phyloP scores from a whole-genome alignment of 1,284 basidiomycete species.

The Filobasidium uniguttulatum region DNA sequence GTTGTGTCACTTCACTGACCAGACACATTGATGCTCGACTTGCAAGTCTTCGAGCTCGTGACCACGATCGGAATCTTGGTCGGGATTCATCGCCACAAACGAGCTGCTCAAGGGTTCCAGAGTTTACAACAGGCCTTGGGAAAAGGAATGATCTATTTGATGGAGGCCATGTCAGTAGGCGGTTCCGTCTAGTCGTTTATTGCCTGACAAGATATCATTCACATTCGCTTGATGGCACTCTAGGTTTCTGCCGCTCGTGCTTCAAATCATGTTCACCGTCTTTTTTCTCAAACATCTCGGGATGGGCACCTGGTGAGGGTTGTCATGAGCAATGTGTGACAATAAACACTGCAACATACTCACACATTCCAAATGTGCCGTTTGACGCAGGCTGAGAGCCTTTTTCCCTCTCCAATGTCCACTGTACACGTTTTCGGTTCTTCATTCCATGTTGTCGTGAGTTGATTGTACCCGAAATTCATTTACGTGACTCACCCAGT shows the following conservation, averaged over 20 bases:
- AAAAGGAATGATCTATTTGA: neutral
- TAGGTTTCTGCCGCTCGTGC: neutral
- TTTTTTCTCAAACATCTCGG: neutral
- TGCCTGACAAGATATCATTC: too few relatives aligned
- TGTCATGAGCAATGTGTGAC: neutral
- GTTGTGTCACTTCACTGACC: too few relatives aligned
- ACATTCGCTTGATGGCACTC: too few relatives aligned
- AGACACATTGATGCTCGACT: too few relatives aligned
- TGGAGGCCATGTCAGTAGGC: slow-evolving; percentile 1
- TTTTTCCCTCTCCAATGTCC: neutral
- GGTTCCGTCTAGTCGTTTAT: too few relatives aligned
- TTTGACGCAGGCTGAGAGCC: neutral
- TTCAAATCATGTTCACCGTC: neutral
- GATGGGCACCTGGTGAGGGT: neutral
- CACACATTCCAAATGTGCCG: neutral
- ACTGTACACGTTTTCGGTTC: neutral
- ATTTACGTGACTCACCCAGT: too few relatives aligned
- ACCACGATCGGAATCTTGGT: neutral
- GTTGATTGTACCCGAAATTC: neutral
- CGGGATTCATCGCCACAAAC: neutral
- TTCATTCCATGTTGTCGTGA: slow-evolving; percentile 2
- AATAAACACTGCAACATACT: too few relatives aligned
- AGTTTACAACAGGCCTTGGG: neutral
- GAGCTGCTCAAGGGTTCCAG: neutral
- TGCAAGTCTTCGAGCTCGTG: neutral